Evolutionary conservation across 2,329 filamentous ascomycete species (phyloP), one percentile per base, ranked within the genome.

Genomic region (Anthostomella pinea): DNA sequence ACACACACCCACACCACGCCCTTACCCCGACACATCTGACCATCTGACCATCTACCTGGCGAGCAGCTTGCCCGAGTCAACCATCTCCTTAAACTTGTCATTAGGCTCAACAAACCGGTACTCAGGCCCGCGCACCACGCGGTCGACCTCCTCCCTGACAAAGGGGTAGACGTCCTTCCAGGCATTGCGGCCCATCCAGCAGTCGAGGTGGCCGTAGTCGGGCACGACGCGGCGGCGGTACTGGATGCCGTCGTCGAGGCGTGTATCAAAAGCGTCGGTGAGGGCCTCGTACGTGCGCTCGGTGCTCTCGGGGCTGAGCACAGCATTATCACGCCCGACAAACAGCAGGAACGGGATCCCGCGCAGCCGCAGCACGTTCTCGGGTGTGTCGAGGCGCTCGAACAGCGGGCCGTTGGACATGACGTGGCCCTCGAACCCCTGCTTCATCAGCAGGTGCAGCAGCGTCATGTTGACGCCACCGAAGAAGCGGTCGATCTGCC

Each of bases 381-480:
- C 60, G 0, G 53, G 52, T 0, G 70, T 73, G 14, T 71, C 70
- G 17, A 82, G 67, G 1, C 57, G 59, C 15, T 67, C 59, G 47
- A 63, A 72, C 1, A 65, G 48, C 0, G 74, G 74, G 0, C 49
- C 68, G 51, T 81, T 80, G 36, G 60, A 60, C 51, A 75, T 76
- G 16, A 73, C 73, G 40, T 66, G 58, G 13, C 74, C 76, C 5
- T 65, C 57, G 41, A 49, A 53, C 5, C 79, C 79, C 63, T 76
- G 73, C 22, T 61, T 62, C 68, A 80, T 79, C 8, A 83, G 67
- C 39, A 79, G 63, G 22, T 68, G 56, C 32, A 82, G 65, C 41
- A 75, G 60, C 1, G 66, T 69, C 75, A 81, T 81, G 55, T 75
- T 77, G 35, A 79, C 72, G 35, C 80, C 80, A 48, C 75, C 75